Evolutionary conservation across 192 early-diverging fungal genomes (phyloP).

Genomic region (Backusella australiensis): DNA sequence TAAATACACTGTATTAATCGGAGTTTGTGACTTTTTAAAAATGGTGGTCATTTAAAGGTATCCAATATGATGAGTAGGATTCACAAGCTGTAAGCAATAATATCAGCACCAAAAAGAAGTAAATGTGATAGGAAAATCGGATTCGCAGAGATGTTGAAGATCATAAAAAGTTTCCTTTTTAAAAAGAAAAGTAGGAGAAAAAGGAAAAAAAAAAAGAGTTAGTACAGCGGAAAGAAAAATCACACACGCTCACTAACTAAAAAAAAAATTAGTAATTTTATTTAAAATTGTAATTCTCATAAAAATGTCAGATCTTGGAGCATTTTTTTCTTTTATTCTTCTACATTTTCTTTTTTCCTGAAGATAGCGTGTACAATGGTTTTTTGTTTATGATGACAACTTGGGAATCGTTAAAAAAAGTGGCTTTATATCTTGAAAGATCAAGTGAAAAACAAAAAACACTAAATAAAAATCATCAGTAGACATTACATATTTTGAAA

Average conservation of each 20-base stretch:
- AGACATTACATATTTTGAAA: background rate
- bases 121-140: too few species aligned
- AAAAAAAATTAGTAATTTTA: conserved; percentile 6
- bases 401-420: background rate
- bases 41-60: too few species aligned
- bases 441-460: background rate
- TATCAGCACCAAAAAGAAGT: too few species aligned
- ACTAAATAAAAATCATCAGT: background rate
- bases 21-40: too few species aligned
- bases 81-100: too few species aligned
- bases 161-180: too few species aligned
- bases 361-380: background rate
- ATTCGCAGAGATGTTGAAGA: too few species aligned
- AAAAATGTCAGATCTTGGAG: background rate
- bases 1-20: too few species aligned
- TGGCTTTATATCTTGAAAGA: background rate
- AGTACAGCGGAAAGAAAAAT: background rate
- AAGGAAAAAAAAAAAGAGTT: too few species aligned
- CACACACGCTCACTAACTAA: background rate
- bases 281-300: background rate
- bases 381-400: background rate
- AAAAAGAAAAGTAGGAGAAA: too few species aligned
- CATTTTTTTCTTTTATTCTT: background rate
- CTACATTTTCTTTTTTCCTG: background rate
- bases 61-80: too few species aligned